Conservation (phyloP, 1,284 basidiomycete species). For the Cutaneotrichosporon sp. region DNA sequence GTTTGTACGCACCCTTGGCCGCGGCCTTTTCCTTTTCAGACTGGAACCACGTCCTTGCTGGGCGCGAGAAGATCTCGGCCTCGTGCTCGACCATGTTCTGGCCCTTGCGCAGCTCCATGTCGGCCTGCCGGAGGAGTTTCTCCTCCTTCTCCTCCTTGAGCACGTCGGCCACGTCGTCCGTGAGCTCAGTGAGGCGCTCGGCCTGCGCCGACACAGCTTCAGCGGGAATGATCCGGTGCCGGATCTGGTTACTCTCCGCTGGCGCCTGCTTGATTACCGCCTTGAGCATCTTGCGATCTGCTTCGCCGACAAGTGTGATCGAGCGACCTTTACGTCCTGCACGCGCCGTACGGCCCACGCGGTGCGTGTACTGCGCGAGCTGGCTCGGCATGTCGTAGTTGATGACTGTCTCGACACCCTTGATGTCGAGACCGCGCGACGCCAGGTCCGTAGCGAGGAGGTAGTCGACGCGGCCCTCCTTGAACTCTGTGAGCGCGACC, state of each 20-base stretch:
- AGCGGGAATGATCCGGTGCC: conserved; percentile 81
- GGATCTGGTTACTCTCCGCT: conserved; percentile 63
- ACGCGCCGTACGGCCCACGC: conserved; percentile 92
- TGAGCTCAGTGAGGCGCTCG: conserved; percentile 65
- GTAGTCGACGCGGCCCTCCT: conserved; percentile 77
- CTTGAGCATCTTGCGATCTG: conserved; percentile 94
- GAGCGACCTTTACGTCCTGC: conserved; percentile 89
- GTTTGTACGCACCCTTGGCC: conserved; percentile 60
- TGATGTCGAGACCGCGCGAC: conserved; percentile 92
- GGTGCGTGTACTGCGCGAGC: conserved; percentile 88
- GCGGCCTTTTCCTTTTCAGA: conserved; percentile 73
- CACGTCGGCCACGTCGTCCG: conserved; percentile 73
- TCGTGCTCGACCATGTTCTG: conserved; percentile 93
- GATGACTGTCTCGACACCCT: conserved; percentile 94
- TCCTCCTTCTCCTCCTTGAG: conserved; percentile 93
- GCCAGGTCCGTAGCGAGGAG: conserved; percentile 94
- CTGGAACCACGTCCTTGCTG: conserved; percentile 98
- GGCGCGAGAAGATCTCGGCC: conserved; percentile 88
- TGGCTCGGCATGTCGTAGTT: conserved; percentile 98
- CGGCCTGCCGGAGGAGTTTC: conserved; percentile 79
- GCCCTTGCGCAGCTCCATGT: conserved; percentile 94
- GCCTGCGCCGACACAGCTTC: conserved; percentile 70
- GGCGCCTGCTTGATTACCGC: conserved; percentile 85
- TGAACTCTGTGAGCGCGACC: conserved; percentile 76
- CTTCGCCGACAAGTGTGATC: conserved; percentile 91